Evolutionary conservation across 331 rosid genomes (phyloP).

Genomic region (Rhamnella rubrinervis): DNA sequence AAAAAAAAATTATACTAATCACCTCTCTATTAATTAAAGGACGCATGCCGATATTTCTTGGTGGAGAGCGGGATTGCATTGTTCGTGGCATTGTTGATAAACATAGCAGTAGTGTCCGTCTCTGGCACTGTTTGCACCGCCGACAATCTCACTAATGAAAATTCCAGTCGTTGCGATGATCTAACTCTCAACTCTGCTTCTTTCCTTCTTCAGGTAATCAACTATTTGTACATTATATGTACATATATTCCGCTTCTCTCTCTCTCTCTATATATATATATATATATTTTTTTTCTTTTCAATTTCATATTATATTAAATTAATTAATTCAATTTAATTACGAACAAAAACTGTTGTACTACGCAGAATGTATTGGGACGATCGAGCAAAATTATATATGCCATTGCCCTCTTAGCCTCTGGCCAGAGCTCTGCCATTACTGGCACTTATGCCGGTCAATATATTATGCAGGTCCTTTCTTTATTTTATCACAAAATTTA

Average conservation of each 20-base stretch:
- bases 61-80: conserved; percentile 78
- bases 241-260: too few species aligned
- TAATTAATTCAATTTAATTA: neutral
- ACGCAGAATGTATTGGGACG: conserved; percentile 53
- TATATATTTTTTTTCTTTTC: too few species aligned
- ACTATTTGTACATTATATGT: neutral
- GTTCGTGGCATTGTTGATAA: conserved; percentile 73
- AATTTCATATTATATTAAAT: neutral
- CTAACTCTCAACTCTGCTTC: conserved; percentile 70
- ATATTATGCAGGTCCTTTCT: conserved; percentile 32
- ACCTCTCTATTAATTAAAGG: conserved; percentile 37
- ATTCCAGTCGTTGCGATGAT: conserved; percentile 35
- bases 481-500: neutral
- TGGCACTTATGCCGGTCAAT: conserved; percentile 61
- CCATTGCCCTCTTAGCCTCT: conserved; percentile 59
- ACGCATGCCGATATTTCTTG: conserved; percentile 72
- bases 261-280: neutral
- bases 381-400: conserved; percentile 52
- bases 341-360: neutral
- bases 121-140: conserved; percentile 60
- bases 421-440: conserved; percentile 91
- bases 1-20: too few species aligned
- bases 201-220: conserved; percentile 76
- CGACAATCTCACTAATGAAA: conserved; percentile 29
- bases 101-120: conserved; percentile 73